Evolutionary conservation across 495 filamentous ascomycete species (phyloP).

Genomic region (Neurospora pannonica): DNA sequence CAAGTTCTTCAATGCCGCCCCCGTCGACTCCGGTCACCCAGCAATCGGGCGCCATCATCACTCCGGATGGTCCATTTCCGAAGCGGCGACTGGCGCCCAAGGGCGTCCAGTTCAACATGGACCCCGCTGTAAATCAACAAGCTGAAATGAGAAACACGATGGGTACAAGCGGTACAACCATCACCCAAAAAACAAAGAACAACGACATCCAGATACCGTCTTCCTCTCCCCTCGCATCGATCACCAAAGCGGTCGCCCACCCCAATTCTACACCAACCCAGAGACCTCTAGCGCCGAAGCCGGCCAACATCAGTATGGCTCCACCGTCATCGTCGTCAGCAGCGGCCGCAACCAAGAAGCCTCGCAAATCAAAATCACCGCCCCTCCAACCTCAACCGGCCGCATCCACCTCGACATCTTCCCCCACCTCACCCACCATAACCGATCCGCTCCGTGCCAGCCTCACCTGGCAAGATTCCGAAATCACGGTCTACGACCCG

Average conservation of each 20-base stretch:
- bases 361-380: conserved; percentile 31
- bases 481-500: conserved; percentile 75
- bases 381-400: conserved; percentile 15
- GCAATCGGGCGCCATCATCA: not conserved
- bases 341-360: conserved; percentile 19
- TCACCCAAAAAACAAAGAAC: not conserved
- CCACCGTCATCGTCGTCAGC: conserved; percentile 1
- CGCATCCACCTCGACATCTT: not conserved
- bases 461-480: conserved; percentile 73
- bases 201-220: not conserved
- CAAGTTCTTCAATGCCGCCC: not conserved
- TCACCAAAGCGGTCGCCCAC: not conserved
- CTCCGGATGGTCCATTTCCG: conserved; percentile 1
- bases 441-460: conserved; percentile 43
- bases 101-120: conserved; percentile 1
- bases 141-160: not conserved
- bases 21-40: not conserved
- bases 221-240: not conserved
- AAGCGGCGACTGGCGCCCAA: conserved; percentile 5
- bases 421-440: conserved; percentile 19
- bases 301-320: not conserved
- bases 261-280: not conserved
- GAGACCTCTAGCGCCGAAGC: conserved; percentile 9
- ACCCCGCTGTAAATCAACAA: not conserved
- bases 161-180: not conserved